Evolutionary conservation across 495 filamentous ascomycete genomes (phyloP).

Genomic region (Aspergillus haitiensis): DNA sequence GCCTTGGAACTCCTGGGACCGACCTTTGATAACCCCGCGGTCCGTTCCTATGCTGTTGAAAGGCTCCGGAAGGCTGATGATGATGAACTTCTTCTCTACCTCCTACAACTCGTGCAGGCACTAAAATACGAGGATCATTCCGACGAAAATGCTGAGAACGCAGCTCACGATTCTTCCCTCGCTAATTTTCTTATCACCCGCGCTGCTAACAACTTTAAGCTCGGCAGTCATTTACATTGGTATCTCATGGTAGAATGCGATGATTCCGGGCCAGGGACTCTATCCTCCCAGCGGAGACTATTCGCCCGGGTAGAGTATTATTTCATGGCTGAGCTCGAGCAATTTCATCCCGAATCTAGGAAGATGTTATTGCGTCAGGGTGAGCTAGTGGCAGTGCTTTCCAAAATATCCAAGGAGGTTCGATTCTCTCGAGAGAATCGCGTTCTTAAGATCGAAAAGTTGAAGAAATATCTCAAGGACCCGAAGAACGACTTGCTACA

Average conservation of each 20-base stretch:
- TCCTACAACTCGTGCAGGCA: slow-evolving; percentile 93
- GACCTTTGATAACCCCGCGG: slow-evolving; percentile 81
- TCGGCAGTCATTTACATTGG: slow-evolving; percentile 97
- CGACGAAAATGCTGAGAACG: slow-evolving; percentile 57
- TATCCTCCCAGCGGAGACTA: slow-evolving; percentile 70
- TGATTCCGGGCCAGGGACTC: slow-evolving; percentile 71
- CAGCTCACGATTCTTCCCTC: slow-evolving; percentile 79
- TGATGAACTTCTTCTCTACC: slow-evolving; percentile 86
- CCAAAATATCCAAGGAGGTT: slow-evolving; percentile 87
- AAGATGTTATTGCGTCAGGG: slow-evolving; percentile 81
- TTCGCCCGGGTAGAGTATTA: slow-evolving; percentile 92
- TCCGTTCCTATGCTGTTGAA: slow-evolving; percentile 91
- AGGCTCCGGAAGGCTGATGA: slow-evolving; percentile 89
- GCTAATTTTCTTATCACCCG: slow-evolving; percentile 86
- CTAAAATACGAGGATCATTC: slow-evolving; percentile 87
- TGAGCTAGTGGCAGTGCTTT: slow-evolving; percentile 82
- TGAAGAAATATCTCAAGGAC: slow-evolving; percentile 81
- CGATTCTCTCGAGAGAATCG: slow-evolving; percentile 77
- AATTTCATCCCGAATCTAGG: slow-evolving; percentile 60
- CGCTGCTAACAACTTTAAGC: slow-evolving; percentile 78
- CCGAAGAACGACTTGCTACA: slow-evolving; percentile 80
- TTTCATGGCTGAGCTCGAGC: slow-evolving; percentile 82
- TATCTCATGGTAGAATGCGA: slow-evolving; percentile 98
- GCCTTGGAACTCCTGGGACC: slow-evolving; percentile 92
- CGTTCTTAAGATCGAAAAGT: slow-evolving; percentile 71